Conservation (phyloP, 1,284 basidiomycete species). For the Apiotrichum laibachii region DNA sequence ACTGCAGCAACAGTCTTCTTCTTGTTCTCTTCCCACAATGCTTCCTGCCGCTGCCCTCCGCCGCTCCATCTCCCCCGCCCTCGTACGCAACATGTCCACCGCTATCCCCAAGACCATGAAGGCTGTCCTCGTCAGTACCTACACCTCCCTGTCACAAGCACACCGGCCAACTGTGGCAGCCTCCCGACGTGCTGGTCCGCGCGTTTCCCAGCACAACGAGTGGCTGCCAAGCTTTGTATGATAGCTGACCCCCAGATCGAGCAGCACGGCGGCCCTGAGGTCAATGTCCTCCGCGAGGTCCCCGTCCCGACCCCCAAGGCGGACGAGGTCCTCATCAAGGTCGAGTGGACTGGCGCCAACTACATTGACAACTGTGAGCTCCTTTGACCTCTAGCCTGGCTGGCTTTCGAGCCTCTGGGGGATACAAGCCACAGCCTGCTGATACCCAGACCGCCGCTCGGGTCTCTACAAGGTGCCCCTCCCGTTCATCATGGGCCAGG, state of each 20-base stretch:
- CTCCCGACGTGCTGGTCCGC: too few species aligned
- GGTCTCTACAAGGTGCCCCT: slow-evolving; percentile 58
- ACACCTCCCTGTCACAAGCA: too few species aligned
- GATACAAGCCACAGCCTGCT: neutral
- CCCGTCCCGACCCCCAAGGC: slow-evolving; percentile 63
- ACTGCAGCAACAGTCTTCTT: neutral
- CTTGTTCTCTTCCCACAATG: slow-evolving; percentile 13
- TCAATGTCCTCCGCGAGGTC: slow-evolving; percentile 57
- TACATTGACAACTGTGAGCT: slow-evolving; percentile 58
- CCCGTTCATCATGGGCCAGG: slow-evolving; percentile 74
- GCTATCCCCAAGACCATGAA: slow-evolving; percentile 54
- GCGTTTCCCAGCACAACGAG: too few species aligned
- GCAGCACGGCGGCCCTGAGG: slow-evolving; percentile 69
- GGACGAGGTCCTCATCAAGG: slow-evolving; percentile 75
- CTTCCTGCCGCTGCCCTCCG: slow-evolving; percentile 4
- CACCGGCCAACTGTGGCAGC: neutral
- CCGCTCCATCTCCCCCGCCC: slow-evolving; percentile 1
- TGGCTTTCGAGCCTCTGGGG: neutral
- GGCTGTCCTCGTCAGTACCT: slow-evolving; percentile 52
- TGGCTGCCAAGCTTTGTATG: too few species aligned
- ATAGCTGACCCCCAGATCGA: slow-evolving; percentile 40
- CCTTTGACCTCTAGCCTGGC: neutral
- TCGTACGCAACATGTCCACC: slow-evolving; percentile 21
- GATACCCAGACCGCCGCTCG: slow-evolving; percentile 40
- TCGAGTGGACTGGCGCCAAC: slow-evolving; percentile 67